Evolutionary conservation across 2,329 filamentous ascomycete genomes (phyloP), one percentile per base, ranked within the genome.

Genomic region (Fusarium drepaniforme): DNA sequence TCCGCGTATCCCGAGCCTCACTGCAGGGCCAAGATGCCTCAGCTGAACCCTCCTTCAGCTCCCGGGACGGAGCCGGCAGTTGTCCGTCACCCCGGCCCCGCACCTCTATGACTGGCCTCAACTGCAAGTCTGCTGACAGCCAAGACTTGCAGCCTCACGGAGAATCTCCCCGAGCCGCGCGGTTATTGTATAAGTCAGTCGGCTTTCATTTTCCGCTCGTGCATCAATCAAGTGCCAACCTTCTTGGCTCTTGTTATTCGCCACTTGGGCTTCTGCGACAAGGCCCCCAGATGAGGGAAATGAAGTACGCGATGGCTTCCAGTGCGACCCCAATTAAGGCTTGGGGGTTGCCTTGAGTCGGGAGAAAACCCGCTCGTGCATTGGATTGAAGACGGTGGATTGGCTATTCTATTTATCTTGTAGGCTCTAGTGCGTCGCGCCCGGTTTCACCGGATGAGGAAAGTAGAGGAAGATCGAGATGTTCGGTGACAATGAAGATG

Each of bases 81-180:
- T 53, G 49, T 30, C 49, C 49, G 25, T 13, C 44, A 49, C 44
- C 44, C 15, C 15, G 44, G 44, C 44, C 44, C 44, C 44, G 15
- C 44, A 49, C 44, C 23, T 53, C 16, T 13, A 11, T 30, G 25
- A 53, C 49, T 53, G 49, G 25, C 25, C 49, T 53, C 49, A 53
- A 7, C 59, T 37, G 38, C 60, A 51, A 13, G 60, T 64, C 44
- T 64, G 61, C 61, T 64, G 46, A 51, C 61, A 63, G 60, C 60
- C 60, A 63, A 63, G 60, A 38, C 60, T 15, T 42, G 28, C 30
- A 37, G n/a, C 30, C 59, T 35, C 28, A 18, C n/a, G 33, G 33
- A 42, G 18, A 38, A 5, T 49, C 28, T 38, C 12, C 12, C 35
- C 44, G 33, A 33, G 42, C 44, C 30, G 61, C 35, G 46, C 28